phyloP scores from a whole-genome alignment of 2,329 filamentous ascomycete genomes.

The Fusarium sp. region DNA sequence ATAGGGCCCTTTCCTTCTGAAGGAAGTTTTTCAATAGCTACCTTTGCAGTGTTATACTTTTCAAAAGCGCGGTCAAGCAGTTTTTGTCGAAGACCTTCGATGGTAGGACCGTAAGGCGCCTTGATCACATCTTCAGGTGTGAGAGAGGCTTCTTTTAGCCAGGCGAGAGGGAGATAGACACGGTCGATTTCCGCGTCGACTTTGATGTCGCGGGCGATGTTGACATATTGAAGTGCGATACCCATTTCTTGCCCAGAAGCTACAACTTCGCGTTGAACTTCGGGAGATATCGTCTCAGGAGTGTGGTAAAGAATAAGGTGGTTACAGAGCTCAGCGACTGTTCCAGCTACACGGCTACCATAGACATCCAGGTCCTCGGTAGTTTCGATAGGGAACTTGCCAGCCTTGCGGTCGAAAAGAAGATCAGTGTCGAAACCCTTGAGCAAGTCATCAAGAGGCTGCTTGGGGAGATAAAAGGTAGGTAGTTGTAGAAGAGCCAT shows the following conservation, averaged over 20 bases:
- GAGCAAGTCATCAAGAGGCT: conserved; percentile 73
- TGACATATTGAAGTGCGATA: conserved; percentile 80
- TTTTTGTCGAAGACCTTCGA: conserved; percentile 63
- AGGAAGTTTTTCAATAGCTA: conserved; percentile 72
- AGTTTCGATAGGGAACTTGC: conserved; percentile 66
- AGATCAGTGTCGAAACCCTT: conserved; percentile 78
- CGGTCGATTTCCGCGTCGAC: conserved; percentile 74
- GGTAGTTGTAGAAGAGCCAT: conserved; percentile 71
- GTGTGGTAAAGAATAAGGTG: conserved; percentile 73
- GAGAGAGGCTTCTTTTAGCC: conserved; percentile 70
- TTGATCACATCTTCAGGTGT: conserved; percentile 66
- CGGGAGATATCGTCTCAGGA: conserved; percentile 30
- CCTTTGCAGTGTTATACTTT: conserved; percentile 66
- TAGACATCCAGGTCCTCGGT: conserved; percentile 72
- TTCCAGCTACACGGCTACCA: conserved; percentile 76
- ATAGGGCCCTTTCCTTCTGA: conserved; percentile 70
- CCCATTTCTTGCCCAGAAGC: conserved; percentile 74
- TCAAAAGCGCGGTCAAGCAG: conserved; percentile 71
- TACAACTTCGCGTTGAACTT: conserved; percentile 54
- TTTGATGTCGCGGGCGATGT: conserved; percentile 79
- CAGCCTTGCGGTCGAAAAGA: conserved; percentile 56
- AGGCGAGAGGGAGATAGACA: conserved; percentile 75
- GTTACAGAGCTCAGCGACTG: conserved; percentile 76
- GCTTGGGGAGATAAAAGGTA: conserved; percentile 63
- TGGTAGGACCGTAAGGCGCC: conserved; percentile 51